Evolutionary conservation across 495 filamentous ascomycete genomes (phyloP), one percentile per base, ranked within the genome.

Genomic region (Geopyxis carbonaria): DNA sequence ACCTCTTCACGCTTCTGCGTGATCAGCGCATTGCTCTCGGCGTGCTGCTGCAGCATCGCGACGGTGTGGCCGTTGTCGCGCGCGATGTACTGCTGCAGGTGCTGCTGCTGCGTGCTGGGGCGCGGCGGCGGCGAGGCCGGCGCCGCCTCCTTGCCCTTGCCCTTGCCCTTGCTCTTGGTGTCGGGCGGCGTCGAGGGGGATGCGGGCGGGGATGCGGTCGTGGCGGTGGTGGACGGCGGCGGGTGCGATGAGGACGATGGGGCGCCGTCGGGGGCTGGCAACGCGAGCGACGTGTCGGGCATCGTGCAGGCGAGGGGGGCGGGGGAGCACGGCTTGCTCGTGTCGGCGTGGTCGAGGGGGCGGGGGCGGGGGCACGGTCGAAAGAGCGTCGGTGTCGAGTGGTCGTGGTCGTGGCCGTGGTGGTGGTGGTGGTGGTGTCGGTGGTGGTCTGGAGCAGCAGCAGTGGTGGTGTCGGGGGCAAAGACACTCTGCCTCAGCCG

Each of bases 1-100:
- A 60, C 57, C 50, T 80, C 72, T 14, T 59, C 53, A 29, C 65
- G 64, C 45, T 73, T 70, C 32, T 37, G 31, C 13, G 52, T 40
- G 42, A 61, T 47, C 2, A 64, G 43, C 13, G 53, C 42, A 10
- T 50, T 47, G 8, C 42, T 41, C 15, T 46, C 43, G 13, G 55
- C 44, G 1, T 39, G 41, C 30, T 63, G 63, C 9, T 52, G 42
- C 22, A 68, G 61, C 44, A 76, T 60, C 14, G 72, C 72, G 9
- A 72, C 72, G 13, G 70, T 69, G 55, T 87, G 73, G 13, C 78
- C 53, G 34, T 74, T 66, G 50, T 93, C 85, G 52, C 80, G 78
- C 46, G 72, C 72, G 44, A 80, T 70, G 61, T 79, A 87, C 47
- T 82, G 72, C 27, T 85, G 70, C 37, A 92, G 64, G 37, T 48